A percentile compares a stretch with the other conserved stretches of the same genome.
Conservation (phyloP, 805 yeast species). For the Ogataea ramenticola region DNA sequence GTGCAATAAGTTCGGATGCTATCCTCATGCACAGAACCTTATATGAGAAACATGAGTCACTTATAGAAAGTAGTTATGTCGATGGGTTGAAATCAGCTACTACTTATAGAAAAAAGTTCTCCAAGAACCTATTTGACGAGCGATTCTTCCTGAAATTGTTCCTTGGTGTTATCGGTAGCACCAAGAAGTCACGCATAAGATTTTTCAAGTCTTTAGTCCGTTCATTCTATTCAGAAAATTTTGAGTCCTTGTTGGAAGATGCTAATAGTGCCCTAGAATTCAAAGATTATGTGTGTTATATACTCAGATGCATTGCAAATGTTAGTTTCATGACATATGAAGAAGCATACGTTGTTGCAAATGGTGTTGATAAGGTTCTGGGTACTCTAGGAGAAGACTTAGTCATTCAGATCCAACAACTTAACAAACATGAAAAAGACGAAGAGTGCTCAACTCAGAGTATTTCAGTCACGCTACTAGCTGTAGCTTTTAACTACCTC, state of each 20-base stretch:
- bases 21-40: slow-evolving; percentile 44
- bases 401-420: background rate
- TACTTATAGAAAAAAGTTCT: slow-evolving; percentile 29
- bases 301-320: slow-evolving; percentile 32
- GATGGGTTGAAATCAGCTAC: slow-evolving; percentile 58
- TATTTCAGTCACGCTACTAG: background rate
- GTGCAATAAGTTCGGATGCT: slow-evolving; percentile 40
- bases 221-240: slow-evolving; percentile 21
- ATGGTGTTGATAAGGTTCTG: slow-evolving; percentile 36
- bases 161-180: slow-evolving; percentile 34
- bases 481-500: background rate
- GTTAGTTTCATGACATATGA: slow-evolving; percentile 37
- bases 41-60: slow-evolving; percentile 60
- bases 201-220: slow-evolving; percentile 29
- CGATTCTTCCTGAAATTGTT: slow-evolving; percentile 30
- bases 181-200: slow-evolving; percentile 33
- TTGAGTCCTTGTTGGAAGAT: slow-evolving; percentile 8
- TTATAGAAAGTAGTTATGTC: slow-evolving; percentile 56
- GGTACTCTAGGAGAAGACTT: background rate
- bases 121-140: slow-evolving; percentile 22
- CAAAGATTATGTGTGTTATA: slow-evolving; percentile 25
- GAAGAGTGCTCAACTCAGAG: too few species aligned
- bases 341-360: slow-evolving; percentile 40
- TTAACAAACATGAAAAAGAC: too few species aligned
- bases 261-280: slow-evolving; percentile 5